Evolutionary conservation across 2,329 filamentous ascomycete genomes (phyloP).

Genomic region (Mycosphaerella sp.): DNA sequence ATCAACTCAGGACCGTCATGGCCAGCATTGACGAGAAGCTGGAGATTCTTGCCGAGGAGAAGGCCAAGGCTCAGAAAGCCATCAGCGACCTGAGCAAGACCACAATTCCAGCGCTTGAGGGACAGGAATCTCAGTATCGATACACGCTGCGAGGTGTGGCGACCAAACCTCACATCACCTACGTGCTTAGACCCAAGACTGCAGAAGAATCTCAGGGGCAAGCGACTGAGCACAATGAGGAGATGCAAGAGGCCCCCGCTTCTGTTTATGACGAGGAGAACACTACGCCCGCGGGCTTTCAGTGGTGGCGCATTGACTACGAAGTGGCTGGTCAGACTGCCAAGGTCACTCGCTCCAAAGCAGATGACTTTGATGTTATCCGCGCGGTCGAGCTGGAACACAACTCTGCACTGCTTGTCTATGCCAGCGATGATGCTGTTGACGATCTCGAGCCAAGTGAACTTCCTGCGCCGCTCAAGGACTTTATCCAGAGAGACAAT

Average conservation of each 20-base stretch:
- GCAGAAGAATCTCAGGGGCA: not conserved
- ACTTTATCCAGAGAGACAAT: slow-evolving; percentile 5
- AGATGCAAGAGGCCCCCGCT: not conserved
- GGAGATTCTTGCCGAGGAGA: slow-evolving; percentile 25
- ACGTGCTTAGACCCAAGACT: slow-evolving; percentile 44
- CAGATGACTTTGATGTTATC: slow-evolving; percentile 49
- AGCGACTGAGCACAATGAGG: slow-evolving; percentile 1
- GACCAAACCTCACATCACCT: slow-evolving; percentile 53
- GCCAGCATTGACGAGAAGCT: slow-evolving; percentile 32
- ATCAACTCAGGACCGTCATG: slow-evolving; percentile 34
- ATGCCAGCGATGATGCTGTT: slow-evolving; percentile 47
- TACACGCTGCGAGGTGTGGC: slow-evolving; percentile 56
- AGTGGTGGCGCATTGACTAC: slow-evolving; percentile 54
- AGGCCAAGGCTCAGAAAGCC: slow-evolving; percentile 29
- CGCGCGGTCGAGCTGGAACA: slow-evolving; percentile 47
- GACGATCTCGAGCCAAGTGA: slow-evolving; percentile 7
- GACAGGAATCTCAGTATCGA: slow-evolving; percentile 38
- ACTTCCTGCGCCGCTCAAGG: slow-evolving; percentile 2
- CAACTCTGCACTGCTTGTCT: slow-evolving; percentile 51
- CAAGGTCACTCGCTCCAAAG: slow-evolving; percentile 30
- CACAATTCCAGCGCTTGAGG: slow-evolving; percentile 19
- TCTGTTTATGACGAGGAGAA: slow-evolving; percentile 29
- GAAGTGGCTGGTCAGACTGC: slow-evolving; percentile 39
- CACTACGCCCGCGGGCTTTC: slow-evolving; percentile 36
- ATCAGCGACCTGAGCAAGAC: slow-evolving; percentile 28